Percentiles rank a stretch among this genome's conserved stretches.
Evolutionary conservation across 306 rosid species (phyloP).

Genomic region (Begonia masoniana): DNA sequence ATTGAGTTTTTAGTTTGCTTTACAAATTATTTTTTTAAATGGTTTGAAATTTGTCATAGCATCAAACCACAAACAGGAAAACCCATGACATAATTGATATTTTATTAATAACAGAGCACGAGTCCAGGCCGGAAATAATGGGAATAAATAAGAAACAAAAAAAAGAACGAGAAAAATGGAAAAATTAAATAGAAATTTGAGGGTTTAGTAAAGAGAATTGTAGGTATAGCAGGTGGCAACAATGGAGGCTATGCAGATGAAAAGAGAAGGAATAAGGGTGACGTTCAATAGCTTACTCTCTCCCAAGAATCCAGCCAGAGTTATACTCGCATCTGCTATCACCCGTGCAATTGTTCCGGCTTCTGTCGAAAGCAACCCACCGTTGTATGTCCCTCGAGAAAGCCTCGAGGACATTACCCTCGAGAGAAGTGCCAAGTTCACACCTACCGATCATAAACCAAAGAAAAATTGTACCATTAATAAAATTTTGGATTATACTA

Average conservation of each 20-base stretch:
- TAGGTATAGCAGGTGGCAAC: constrained; percentile 60
- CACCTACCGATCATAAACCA: constrained; percentile 28
- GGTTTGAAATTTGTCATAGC: too few relatives aligned
- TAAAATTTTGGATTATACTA: too few relatives aligned
- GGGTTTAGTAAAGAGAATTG: constrained; percentile 59
- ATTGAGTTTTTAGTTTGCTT: too few relatives aligned
- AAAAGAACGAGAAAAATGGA: not conserved
- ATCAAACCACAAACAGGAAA: too few relatives aligned
- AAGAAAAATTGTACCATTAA: too few relatives aligned
- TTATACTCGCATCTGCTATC: constrained; percentile 65
- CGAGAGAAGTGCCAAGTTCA: constrained; percentile 69
- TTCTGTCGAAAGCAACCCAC: constrained; percentile 67
- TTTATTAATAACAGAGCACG: too few relatives aligned
- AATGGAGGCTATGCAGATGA: constrained; percentile 55
- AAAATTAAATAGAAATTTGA: not conserved
- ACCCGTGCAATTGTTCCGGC: constrained; percentile 82
- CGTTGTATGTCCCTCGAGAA: constrained; percentile 61
- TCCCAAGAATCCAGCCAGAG: constrained; percentile 43
- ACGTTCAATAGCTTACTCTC: constrained; percentile 45
- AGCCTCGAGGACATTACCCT: constrained; percentile 72
- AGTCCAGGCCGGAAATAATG: not conserved
- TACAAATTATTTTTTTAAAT: too few relatives aligned
- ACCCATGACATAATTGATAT: too few relatives aligned
- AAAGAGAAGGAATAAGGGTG: constrained; percentile 50
- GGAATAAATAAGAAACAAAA: not conserved